A percentile compares a stretch with the other conserved stretches of the same genome.
Conservation (phyloP, 371 early-diverging fungal genomes). For the Mucor circinelloides region DNA sequence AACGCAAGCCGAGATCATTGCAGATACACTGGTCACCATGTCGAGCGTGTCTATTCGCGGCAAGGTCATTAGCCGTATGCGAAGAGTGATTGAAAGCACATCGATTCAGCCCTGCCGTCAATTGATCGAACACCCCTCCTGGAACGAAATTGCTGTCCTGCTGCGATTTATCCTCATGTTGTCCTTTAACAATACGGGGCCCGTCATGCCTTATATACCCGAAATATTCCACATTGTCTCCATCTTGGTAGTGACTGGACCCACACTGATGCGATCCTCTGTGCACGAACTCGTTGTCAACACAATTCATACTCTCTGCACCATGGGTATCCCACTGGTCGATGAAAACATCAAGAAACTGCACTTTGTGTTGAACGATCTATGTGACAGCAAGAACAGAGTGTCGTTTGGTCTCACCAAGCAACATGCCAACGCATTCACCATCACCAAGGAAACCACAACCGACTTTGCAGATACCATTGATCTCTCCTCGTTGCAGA, state of each 20-base stretch:
- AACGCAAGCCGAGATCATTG: conserved; percentile 78
- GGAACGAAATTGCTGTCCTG: conserved; percentile 88
- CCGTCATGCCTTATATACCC: conserved; percentile 73
- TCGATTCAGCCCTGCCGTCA: conserved; percentile 70
- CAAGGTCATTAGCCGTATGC: conserved; percentile 78
- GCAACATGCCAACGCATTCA: conserved; percentile 73
- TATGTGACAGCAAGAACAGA: conserved; percentile 78
- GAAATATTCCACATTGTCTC: conserved; percentile 87
- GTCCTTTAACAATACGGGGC: conserved; percentile 81
- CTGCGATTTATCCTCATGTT: conserved; percentile 85
- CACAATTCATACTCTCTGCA: conserved; percentile 85
- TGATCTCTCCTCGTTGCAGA: conserved; percentile 76
- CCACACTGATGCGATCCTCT: conserved; percentile 80
- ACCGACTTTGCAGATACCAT: conserved; percentile 68
- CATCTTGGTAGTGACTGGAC: conserved; percentile 81
- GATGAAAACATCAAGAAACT: conserved; percentile 65
- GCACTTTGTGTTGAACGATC: conserved; percentile 61
- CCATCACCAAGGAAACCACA: conserved; percentile 65
- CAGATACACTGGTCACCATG: conserved; percentile 84
- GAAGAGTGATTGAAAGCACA: conserved; percentile 76
- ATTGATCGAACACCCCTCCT: conserved; percentile 79
- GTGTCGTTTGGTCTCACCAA: conserved; percentile 82
- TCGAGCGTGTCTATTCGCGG: conserved; percentile 81
- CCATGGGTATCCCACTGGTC: conserved; percentile 57
- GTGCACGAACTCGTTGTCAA: conserved; percentile 93